A percentile compares a stretch with the other conserved stretches of the same genome.
Conservation (phyloP, 2,329 filamentous ascomycete species). For the Corinectria fuckeliana region DNA sequence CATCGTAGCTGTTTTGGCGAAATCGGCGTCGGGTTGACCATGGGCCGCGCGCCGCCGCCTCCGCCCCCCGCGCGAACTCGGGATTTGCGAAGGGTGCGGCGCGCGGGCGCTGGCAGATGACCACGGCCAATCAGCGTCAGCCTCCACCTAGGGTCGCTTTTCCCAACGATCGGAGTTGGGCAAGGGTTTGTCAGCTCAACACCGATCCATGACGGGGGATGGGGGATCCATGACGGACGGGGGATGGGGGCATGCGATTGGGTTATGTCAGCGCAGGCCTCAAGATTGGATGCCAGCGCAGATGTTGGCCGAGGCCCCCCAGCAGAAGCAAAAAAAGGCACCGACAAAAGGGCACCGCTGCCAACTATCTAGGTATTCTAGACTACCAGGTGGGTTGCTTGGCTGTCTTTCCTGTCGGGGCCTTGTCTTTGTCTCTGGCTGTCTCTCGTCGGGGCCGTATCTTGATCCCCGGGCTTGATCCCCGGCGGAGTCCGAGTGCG, state of each 20-base stretch:
- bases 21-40: background rate
- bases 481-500: too few relatives aligned
- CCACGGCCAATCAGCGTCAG: background rate
- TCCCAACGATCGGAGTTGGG: background rate
- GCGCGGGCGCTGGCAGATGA: background rate
- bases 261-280: background rate
- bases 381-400: too few relatives aligned
- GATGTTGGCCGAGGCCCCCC: too few relatives aligned
- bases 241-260: too few relatives aligned
- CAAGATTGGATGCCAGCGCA: background rate
- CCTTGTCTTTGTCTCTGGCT: background rate
- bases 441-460: background rate
- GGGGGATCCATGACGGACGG: too few relatives aligned
- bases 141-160: background rate
- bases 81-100: background rate
- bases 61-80: background rate
- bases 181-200: slow-evolving; percentile 11
- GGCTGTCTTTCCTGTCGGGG: too few relatives aligned
- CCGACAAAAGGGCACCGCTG: too few relatives aligned
- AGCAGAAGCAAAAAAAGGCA: background rate
- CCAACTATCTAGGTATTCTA: too few relatives aligned
- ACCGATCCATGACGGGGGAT: background rate
- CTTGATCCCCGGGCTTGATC: background rate
- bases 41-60: background rate
- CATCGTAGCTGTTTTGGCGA: background rate